Base-by-base conservation (phyloP, 176 grass and related monocot species). In the Zoysia pacifica region DNA sequence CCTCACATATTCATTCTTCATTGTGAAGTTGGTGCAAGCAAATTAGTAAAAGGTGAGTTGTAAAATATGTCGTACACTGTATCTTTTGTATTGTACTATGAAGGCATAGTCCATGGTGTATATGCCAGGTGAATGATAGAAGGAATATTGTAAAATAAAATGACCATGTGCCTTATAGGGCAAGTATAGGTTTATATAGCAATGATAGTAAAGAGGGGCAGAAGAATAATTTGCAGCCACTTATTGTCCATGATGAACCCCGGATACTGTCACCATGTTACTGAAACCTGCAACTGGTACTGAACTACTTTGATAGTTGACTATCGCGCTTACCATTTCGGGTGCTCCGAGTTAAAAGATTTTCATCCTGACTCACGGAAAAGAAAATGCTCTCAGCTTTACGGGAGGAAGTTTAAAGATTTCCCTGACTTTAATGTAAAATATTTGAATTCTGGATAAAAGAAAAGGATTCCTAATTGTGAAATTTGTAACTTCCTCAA, bases 71-170 rank as follows among this genome's bases (percentile, higher is more conserved):
- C 75, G 39, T 76, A 69, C 15, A 41, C 20, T 41, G 14, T 65
- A 53, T 35, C 40, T 80, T 61, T 45, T 84, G 55, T 80, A 16
- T n/a, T 37, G 16, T 74, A 19, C 28, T 67, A 79, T 37, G 36
- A 58, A 14, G 46, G 20, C 11, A 65, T 78, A 36, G 66, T 40
- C 47, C 9, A n/a, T 20, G 46, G 35, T 83, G 62, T 69, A 81
- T 70, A 72, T 47, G 39, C 20, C 37, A 65, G 28, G 65, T 74
- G 35, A 43, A 46, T 65, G 66, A 49, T 42, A 58, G 13, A 16
- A 16, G 20, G 0, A 63, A 48, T 11, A 37, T 6, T 75, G 81
- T 84, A 75, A 75, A 84, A 80, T 84, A 88, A 88, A 55, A 56
- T 82, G 72, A 41, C 40, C 5, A 1, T 77, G 78, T 81, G 69